Base-by-base conservation (phyloP, 768 basidiomycete genomes). In the Suillus hirtellus region DNA sequence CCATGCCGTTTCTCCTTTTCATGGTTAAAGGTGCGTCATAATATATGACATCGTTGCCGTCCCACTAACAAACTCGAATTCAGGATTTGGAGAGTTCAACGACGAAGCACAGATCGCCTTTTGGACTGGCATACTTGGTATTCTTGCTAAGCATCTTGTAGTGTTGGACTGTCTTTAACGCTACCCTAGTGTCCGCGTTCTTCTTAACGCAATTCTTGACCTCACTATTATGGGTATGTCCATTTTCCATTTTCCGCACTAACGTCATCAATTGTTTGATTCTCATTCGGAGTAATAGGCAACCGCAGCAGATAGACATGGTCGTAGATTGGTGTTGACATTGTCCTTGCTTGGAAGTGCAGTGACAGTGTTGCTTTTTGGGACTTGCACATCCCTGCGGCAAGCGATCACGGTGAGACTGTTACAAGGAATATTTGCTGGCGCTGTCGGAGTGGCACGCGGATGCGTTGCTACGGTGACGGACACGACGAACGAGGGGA, bases 181-280 rank as follows among this genome's bases (percentile, higher is more conserved):
- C 37, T 50, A 40, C 49, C 21, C 37, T 64, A 91, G 92, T 93
- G 34, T 84, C 92, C 43, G 86, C 86, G 3, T 95, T 95, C 78
- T 99, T 98, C 80, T 79, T 97, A 69, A 95, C 96, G 2, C 97
- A 99, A 71, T 99, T 99, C 77, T 78, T 96, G 37, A 99, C 96
- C 1, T 95, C 94, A 35, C 78, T 99, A 38, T 81, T 98, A 61
- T 99, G 97, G 96, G 92, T 90, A 70, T 63, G 77, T 72, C 43
- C 12, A 38, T 44, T 35, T 63, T 63, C 55, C 43, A 38, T 38
- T 44, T 65, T 56, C 61, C 56, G 52, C 64, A 42, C 14, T 6
- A 60, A 24, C 11, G 60, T 53, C 37, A 47, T 63, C 35, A 50
- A 63, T 62, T 46, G 27, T 12, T 67, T 71, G 44, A 70, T 52